Conservation (phyloP, 768 basidiomycete species). For the Mycena chlorophos region DNA sequence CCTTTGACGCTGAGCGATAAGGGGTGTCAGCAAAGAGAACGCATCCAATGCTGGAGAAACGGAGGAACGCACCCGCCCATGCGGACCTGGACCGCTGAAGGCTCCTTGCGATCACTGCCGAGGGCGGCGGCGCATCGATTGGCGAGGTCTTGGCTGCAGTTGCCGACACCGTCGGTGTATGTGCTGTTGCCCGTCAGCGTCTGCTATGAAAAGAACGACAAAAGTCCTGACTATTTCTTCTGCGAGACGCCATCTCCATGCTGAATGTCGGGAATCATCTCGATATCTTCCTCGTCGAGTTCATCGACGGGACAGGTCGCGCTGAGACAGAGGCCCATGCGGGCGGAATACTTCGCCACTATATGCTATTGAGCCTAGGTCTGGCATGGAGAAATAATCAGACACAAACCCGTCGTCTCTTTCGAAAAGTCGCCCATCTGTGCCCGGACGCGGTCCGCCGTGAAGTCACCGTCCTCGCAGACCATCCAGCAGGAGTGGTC, state of each 20-base stretch:
- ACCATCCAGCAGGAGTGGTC: constrained; percentile 26
- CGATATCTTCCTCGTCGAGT: constrained; percentile 6
- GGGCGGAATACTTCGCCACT: constrained; percentile 22
- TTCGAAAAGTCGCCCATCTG: constrained; percentile 21
- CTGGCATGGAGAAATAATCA: neutral
- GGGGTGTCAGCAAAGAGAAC: neutral
- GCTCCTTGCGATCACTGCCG: constrained; percentile 10
- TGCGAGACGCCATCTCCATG: too few relatives aligned
- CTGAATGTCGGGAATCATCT: constrained; percentile 7
- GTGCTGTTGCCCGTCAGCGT: neutral
- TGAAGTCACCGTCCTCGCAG: constrained; percentile 17
- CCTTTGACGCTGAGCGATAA: constrained; percentile 13
- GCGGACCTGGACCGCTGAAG: constrained; percentile 22
- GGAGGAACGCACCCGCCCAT: constrained; percentile 18
- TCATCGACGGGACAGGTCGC: constrained; percentile 12
- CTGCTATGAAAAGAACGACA: too few relatives aligned
- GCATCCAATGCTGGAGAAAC: neutral
- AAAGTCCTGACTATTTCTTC: too few relatives aligned
- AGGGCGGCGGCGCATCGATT: constrained; percentile 11
- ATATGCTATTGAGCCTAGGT: neutral
- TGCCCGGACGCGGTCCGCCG: constrained; percentile 16
- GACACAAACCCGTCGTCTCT: constrained; percentile 12
- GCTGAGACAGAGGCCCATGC: constrained; percentile 23
- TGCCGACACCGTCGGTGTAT: constrained; percentile 21
- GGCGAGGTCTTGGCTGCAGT: constrained; percentile 20